These are phyloP conservation scores for Zoysia pacifica DNA, from an alignment of 176 grass and related monocot genomes.

Conservation along the genomic window DNA sequence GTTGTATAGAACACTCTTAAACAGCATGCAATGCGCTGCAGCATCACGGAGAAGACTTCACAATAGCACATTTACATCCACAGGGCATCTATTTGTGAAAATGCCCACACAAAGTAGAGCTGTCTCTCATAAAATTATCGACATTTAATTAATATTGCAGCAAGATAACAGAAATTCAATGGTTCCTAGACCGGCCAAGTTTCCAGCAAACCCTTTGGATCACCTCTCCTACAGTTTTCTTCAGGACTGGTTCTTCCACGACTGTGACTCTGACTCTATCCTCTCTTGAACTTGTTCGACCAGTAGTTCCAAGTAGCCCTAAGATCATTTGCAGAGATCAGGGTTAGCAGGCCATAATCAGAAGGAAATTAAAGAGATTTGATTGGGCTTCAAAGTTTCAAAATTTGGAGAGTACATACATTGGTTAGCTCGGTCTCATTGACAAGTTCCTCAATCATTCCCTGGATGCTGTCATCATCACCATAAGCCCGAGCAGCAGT, in stretches of 20 bases:
- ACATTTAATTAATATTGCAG: constrained; percentile 2
- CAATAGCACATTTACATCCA: constrained; percentile 26
- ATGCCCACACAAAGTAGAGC: neutral
- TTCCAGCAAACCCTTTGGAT: neutral
- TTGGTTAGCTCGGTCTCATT: constrained; percentile 58
- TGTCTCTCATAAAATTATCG: neutral
- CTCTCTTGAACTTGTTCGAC: constrained; percentile 41
- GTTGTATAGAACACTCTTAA: neutral
- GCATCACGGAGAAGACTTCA: constrained; percentile 6
- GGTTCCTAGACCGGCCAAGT: neutral
- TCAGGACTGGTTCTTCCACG: constrained; percentile 4
- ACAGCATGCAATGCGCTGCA: neutral
- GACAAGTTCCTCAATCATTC: constrained; percentile 61
- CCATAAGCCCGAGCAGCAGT: constrained; percentile 48
- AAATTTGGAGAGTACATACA: constrained; percentile 44
- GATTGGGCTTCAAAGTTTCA: neutral
- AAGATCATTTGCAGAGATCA: neutral
- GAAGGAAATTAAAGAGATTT: neutral
- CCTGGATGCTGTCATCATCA: constrained; percentile 46
- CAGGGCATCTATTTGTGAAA: neutral
- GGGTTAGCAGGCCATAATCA: neutral
- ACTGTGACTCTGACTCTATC: constrained; percentile 34
- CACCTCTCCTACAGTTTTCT: neutral
- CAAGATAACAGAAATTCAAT: neutral
- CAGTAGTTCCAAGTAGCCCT: constrained; percentile 47